A percentile compares a stretch with the other conserved stretches of the same genome.
Conservation (phyloP, 495 filamentous ascomycete genomes). For the Barbatosphaeria neglecta region DNA sequence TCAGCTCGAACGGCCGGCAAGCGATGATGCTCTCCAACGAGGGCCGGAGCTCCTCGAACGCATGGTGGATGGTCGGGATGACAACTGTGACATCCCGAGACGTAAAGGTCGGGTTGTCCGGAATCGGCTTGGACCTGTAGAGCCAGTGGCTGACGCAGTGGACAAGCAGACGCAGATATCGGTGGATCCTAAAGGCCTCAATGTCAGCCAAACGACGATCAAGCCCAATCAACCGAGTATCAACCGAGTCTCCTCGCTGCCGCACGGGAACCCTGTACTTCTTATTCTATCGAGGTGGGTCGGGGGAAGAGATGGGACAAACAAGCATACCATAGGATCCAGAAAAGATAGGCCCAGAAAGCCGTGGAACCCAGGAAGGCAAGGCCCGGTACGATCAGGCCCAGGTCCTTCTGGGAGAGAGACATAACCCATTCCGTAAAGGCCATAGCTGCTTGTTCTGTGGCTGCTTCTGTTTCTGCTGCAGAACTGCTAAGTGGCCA, state of each 20-base stretch:
- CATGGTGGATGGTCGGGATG: constrained; percentile 44
- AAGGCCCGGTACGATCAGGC: constrained; percentile 21
- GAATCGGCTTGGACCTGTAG: constrained; percentile 36
- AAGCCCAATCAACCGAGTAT: too few species aligned
- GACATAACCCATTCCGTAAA: constrained; percentile 10
- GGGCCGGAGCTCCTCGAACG: constrained; percentile 37
- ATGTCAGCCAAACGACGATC: constrained; percentile 6
- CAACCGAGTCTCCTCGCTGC: neutral
- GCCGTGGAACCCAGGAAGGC: constrained; percentile 25
- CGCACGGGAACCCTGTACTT: neutral
- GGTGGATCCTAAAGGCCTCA: constrained; percentile 28
- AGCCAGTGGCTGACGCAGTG: constrained; percentile 39
- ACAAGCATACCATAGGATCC: constrained; percentile 28
- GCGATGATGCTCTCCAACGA: constrained; percentile 44
- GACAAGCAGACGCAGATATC: constrained; percentile 42
- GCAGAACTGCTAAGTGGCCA: neutral
- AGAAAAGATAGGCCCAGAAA: constrained; percentile 24
- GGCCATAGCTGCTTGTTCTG: constrained; percentile 3
- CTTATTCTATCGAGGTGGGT: too few species aligned
- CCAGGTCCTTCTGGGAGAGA: constrained; percentile 20
- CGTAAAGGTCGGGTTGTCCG: constrained; percentile 31
- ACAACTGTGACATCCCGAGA: constrained; percentile 44
- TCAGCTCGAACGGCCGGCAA: constrained; percentile 38
- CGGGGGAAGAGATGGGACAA: too few species aligned
- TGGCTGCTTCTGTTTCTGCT: too few species aligned